phyloP scores from a whole-genome alignment of 225 moss, liverwort and hornwort species.

The Lunularia cruciata region DNA sequence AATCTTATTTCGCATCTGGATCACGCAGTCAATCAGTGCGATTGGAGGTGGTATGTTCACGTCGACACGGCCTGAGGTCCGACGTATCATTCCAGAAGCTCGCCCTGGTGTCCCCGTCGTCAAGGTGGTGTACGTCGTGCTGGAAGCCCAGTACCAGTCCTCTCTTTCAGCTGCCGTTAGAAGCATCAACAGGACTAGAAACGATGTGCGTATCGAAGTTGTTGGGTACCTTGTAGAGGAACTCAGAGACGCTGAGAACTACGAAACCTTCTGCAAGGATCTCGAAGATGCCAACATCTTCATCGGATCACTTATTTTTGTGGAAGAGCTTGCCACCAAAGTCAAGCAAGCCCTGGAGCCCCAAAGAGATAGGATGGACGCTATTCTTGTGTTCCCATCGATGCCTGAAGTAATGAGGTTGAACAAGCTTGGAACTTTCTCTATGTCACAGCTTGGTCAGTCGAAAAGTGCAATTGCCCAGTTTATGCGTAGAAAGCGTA shows the following conservation, averaged over 20 bases:
- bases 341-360: conserved; percentile 76
- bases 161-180: conserved; percentile 91
- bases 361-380: conserved; percentile 83
- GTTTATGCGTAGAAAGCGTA: conserved; percentile 91
- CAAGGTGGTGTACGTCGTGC: conserved; percentile 93
- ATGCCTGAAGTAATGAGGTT: conserved; percentile 98
- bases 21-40: conserved; percentile 7
- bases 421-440: conserved; percentile 95
- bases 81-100: conserved; percentile 95
- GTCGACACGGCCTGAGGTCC: conserved; percentile 78
- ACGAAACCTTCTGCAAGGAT: conserved; percentile 74
- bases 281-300: conserved; percentile 88
- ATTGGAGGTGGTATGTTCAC: conserved; percentile 91
- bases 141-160: conserved; percentile 94
- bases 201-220: conserved; percentile 82
- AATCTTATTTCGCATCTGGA: too few relatives aligned
- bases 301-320: conserved; percentile 95
- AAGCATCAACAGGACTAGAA: conserved; percentile 71
- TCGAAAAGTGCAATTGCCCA: conserved; percentile 98
- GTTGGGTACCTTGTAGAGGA: conserved; percentile 96
- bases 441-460: conserved; percentile 96
- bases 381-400: conserved; percentile 89
- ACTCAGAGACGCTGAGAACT: conserved; percentile 85
- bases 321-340: conserved; percentile 88
- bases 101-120: conserved; percentile 81